Base-by-base conservation (phyloP, 768 basidiomycete genomes). In the Naganishia kalamii region DNA sequence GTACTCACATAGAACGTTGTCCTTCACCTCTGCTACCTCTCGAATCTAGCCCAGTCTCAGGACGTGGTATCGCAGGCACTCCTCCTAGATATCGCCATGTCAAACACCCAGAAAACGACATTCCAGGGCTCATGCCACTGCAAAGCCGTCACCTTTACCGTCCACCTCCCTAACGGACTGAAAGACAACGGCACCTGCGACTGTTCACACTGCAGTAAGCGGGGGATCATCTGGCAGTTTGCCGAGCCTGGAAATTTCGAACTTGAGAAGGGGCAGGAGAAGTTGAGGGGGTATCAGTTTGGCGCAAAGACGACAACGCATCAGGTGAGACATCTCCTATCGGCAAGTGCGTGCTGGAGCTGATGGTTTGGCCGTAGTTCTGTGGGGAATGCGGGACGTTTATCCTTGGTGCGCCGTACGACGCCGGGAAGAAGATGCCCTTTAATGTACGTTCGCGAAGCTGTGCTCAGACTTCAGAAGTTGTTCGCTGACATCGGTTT, bases 121-220 rank as follows among this genome's bases (percentile, higher is more conserved):
- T 62, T 40, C 44, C 60, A 33, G 27, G 60, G 60, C 54, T 62
- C 68, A 41, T 70, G 69, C 63, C 69, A 70, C 50, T 70, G 69
- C 49, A 66, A 70, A 57, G 32, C 44, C 23, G n/a, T 64, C 51
- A 50, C 67, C 23, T 54, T 67, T 59, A 21, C 21, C 17, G 46
- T 70, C 47, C 41, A 33, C 25, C 57, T 67, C 43, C 65, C 65
- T 5, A 59, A 29, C 23, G 62, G 27, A 15, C 59, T 67, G 6
- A 33, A 27, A 6, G 50, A 66, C 19, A 57, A 41, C 41, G 66
- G 44, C 5, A 60, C 65, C 17, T 70, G 69, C 43, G 66, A 70
- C 40, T 70, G 69, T 44, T 62, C 63, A 5, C 63, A 64, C 46
- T 70, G 69, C 27, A 59, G 64, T 25, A 70, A 70, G 52, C 32